Evolutionary conservation across 352 stramenopile genomes (phyloP).

Genomic region (Blastocystis sp.): DNA sequence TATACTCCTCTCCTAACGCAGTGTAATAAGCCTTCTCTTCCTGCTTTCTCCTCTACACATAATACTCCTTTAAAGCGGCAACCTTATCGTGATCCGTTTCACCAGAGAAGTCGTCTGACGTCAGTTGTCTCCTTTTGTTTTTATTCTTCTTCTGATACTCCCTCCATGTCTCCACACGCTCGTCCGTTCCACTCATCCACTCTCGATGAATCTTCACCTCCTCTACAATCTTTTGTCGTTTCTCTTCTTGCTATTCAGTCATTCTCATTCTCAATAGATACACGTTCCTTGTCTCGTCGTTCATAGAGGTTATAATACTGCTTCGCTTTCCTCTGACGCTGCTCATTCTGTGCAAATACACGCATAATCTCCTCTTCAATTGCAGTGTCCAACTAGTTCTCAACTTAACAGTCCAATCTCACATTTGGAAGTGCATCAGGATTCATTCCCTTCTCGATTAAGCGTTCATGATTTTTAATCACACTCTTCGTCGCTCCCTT

Average conservation of each 20-base stretch:
- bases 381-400: slow-evolving; percentile 18
- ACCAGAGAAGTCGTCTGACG: slow-evolving; percentile 13
- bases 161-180: slow-evolving; percentile 63
- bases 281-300: slow-evolving; percentile 48
- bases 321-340: slow-evolving; percentile 27
- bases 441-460: slow-evolving; percentile 81
- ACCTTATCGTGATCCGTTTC: slow-evolving; percentile 59
- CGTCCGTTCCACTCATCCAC: slow-evolving; percentile 61
- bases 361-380: slow-evolving; percentile 68
- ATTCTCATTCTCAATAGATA: neutral
- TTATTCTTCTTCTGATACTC: slow-evolving; percentile 63
- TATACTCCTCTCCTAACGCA: slow-evolving; percentile 55
- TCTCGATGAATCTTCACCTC: slow-evolving; percentile 54
- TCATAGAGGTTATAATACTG: slow-evolving; percentile 61
- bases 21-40: slow-evolving; percentile 38
- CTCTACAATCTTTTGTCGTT: slow-evolving; percentile 49
- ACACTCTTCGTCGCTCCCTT: slow-evolving; percentile 76
- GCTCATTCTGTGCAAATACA: slow-evolving; percentile 65
- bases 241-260: slow-evolving; percentile 19
- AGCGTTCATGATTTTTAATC: slow-evolving; percentile 76
- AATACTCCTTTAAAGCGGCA: neutral
- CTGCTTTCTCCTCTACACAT: neutral
- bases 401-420: too few relatives aligned
- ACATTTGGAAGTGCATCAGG: slow-evolving; percentile 75
- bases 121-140: neutral